phyloP scores from a whole-genome alignment of 139 green algal species.

The Haematococcus sp. region DNA sequence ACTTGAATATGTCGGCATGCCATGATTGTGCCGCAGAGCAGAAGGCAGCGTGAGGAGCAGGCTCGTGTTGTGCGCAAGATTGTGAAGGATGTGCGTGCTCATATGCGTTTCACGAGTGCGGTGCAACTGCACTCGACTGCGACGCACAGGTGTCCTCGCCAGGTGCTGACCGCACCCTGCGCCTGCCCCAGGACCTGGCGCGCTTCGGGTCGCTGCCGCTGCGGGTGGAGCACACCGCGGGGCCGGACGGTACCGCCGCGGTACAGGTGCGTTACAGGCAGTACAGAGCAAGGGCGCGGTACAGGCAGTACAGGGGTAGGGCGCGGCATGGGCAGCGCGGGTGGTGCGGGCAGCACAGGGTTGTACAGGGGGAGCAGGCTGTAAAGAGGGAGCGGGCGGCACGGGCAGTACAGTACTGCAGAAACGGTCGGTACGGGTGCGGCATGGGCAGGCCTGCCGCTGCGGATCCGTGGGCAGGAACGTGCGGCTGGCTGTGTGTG shows the following conservation, averaged over 20 bases:
- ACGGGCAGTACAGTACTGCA: no score
- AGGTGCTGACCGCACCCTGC: constrained; percentile 48
- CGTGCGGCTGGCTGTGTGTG: no score
- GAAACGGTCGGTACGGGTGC: no score
- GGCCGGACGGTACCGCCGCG: neutral
- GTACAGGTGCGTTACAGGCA: neutral
- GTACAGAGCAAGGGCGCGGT: no score
- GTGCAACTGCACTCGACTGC: neutral
- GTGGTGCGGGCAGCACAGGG: no score
- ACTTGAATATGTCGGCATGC: no score
- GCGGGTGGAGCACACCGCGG: constrained; percentile 37
- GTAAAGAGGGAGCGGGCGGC: no score
- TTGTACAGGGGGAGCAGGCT: no score
- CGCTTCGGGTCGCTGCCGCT: constrained; percentile 61
- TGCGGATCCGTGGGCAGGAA: no score
- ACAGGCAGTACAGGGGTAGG: no score
- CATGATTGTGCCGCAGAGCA: neutral
- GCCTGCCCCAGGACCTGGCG: constrained; percentile 49
- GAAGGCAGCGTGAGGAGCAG: neutral
- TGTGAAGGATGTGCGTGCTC: neutral
- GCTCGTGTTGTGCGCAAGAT: neutral
- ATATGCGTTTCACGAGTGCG: neutral
- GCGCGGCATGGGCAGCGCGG: no score
- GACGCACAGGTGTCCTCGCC: constrained; percentile 22
- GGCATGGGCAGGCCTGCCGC: no score